Evolutionary conservation across 495 filamentous ascomycete species (phyloP), one percentile per base, ranked within the genome.

Genomic region (Talaromyces wortmannii): DNA sequence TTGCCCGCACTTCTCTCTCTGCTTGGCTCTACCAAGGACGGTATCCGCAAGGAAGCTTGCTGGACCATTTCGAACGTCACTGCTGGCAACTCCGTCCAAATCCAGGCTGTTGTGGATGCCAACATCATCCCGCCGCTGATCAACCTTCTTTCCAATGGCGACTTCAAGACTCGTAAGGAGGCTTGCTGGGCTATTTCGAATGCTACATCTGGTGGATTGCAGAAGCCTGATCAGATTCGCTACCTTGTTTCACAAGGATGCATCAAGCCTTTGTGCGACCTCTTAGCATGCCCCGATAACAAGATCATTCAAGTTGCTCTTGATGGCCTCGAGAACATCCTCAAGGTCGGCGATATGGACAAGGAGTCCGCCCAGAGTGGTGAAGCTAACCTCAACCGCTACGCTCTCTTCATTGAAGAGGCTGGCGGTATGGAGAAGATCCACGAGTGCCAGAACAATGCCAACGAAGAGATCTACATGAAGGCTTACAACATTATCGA

Each of bases 401-500:
- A 92, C 68, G 95, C 95, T 31, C 81, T 99, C 59, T 96, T 94
- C 77, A 99, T 99, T 61, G 95, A 99, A 76, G 95, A 99, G 68
- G 94, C 91, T 55, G 90, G 90, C 60, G 95, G 95, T 60, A 99
- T 99, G 95, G 92, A 97, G 78, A 97, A 97, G 85, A 97, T 99
- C 64, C 95, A 99, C 72, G 92, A 97, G 61, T 96, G 94, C 83
- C 95, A 99, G 79, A 96, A 92, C 74, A 99, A 99, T 62, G 92
- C 95, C 75, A 99, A 99, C 75, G 95, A 97, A 75, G 95, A 99
- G 76, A 99, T 99, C 62, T 99, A 99, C 81, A 97, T 99, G 94
- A 99, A 99, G 84, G 95, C 95, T 0, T 99, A 96, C 79, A 97
- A 94, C 79, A 97, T 99, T 74, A 99, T 99, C 64, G 95, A 97